Evolutionary conservation across 371 early-diverging fungal species (phyloP).

Genomic region (Zychaea mexicana): DNA sequence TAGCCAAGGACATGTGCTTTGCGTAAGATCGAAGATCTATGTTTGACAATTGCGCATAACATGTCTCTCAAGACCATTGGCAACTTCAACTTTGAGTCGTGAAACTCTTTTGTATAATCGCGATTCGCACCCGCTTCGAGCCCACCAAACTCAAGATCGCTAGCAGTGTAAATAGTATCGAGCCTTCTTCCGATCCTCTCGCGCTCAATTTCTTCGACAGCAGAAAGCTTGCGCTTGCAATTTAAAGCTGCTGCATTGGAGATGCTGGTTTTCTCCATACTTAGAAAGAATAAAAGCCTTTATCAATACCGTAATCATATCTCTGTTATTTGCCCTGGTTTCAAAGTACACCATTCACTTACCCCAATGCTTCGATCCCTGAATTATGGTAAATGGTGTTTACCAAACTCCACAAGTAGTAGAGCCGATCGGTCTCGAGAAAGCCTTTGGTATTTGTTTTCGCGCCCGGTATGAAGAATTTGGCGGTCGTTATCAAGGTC

Average conservation of each 20-base stretch:
- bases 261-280: conserved; percentile 11
- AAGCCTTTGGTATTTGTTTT: no score
- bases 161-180: conserved; percentile 10
- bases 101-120: not conserved
- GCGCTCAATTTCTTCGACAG: conserved; percentile 7
- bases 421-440: not conserved
- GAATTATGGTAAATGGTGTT: not conserved
- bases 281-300: not conserved
- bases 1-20: not conserved
- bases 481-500: no score
- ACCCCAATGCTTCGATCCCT: not conserved
- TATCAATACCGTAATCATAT: no score
- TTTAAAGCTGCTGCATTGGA: conserved; percentile 6
- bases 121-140: not conserved
- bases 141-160: not conserved
- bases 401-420: not conserved
- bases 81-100: not conserved
- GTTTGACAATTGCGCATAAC: not conserved
- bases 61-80: not conserved
- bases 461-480: no score
- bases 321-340: not conserved
- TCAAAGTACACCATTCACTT: not conserved
- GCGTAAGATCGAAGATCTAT: not conserved
- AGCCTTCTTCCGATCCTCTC: conserved; percentile 10
- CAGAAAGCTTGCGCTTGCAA: conserved; percentile 9